A percentile compares a stretch with the other conserved stretches of the same genome.
Conservation (phyloP, 2,329 filamentous ascomycete genomes). For the Alternaria panax region DNA sequence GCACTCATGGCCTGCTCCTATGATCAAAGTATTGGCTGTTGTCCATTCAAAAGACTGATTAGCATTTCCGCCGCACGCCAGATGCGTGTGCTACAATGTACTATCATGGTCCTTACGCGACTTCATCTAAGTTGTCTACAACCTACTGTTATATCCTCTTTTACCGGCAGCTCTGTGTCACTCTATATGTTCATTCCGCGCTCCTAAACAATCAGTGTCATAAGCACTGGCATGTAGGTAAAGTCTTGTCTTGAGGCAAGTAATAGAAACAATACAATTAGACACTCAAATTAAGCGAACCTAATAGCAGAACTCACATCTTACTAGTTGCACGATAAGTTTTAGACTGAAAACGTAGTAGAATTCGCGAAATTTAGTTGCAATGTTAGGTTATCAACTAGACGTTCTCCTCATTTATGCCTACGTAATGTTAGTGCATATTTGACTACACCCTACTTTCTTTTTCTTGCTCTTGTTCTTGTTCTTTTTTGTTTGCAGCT, state of each 20-base stretch:
- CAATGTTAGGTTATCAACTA: conserved; percentile 2
- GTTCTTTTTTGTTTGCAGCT: conserved; percentile 7
- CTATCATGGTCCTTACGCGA: neutral
- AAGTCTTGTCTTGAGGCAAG: conserved; percentile 5
- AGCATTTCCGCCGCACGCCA: neutral
- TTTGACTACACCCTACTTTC: neutral
- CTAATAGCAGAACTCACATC: conserved; percentile 11
- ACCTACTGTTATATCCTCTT: neutral
- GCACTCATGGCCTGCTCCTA: neutral
- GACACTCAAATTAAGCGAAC: conserved; percentile 4
- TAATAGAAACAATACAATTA: conserved; percentile 8
- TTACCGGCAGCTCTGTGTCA: neutral
- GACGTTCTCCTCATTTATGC: neutral
- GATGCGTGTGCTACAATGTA: neutral
- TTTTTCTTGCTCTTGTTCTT: conserved; percentile 2
- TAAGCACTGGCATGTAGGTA: conserved; percentile 1
- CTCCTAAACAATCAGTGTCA: conserved; percentile 7
- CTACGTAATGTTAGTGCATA: neutral
- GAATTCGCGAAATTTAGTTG: conserved; percentile 6
- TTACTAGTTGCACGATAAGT: conserved; percentile 6
- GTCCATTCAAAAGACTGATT: neutral
- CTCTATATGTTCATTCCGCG: neutral
- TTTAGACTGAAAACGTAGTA: conserved; percentile 1
- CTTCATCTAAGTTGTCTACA: neutral
- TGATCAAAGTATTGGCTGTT: neutral